Percentiles rank a stretch among this genome's conserved stretches.
Conservation (phyloP, 2,329 filamentous ascomycete species). For the Fusarium praegraminearum region DNA sequence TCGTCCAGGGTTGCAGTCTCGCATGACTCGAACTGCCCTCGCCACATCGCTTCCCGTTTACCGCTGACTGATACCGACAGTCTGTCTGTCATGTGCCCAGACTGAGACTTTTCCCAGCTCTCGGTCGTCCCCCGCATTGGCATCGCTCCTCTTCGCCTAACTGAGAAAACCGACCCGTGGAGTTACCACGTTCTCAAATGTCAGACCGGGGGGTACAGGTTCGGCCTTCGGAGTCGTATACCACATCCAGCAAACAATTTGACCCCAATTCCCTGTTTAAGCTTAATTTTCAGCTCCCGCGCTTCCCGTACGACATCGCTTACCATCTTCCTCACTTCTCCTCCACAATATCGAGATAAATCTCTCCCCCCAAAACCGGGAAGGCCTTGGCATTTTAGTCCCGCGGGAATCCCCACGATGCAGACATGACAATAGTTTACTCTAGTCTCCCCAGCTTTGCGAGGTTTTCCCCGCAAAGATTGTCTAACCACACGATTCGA, state of each 20-base stretch:
- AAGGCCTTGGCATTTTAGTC: conserved; percentile 6
- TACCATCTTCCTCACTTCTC: not conserved
- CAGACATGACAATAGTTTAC: not conserved
- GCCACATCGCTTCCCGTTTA: not conserved
- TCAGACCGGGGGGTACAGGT: not conserved
- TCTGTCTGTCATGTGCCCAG: not conserved
- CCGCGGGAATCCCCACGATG: not conserved
- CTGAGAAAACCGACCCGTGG: not conserved
- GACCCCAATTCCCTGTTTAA: conserved; percentile 1
- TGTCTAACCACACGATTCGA: not conserved
- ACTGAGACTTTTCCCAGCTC: not conserved
- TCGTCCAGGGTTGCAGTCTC: not conserved
- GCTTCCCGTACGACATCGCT: not conserved
- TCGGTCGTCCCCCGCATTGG: not conserved
- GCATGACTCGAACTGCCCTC: not conserved
- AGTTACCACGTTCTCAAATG: not conserved
- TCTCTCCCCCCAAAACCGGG: not conserved
- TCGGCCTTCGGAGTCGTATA: not conserved
- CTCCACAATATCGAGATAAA: not conserved
- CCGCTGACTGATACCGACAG: not conserved
- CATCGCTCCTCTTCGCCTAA: not conserved
- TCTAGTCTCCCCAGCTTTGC: not conserved
- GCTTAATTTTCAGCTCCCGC: conserved; percentile 1
- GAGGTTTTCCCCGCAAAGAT: conserved; percentile 1
- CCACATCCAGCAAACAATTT: not conserved